Evolutionary conservation across 805 yeast genomes (phyloP).

Genomic region (Barnettozyma sp.): DNA sequence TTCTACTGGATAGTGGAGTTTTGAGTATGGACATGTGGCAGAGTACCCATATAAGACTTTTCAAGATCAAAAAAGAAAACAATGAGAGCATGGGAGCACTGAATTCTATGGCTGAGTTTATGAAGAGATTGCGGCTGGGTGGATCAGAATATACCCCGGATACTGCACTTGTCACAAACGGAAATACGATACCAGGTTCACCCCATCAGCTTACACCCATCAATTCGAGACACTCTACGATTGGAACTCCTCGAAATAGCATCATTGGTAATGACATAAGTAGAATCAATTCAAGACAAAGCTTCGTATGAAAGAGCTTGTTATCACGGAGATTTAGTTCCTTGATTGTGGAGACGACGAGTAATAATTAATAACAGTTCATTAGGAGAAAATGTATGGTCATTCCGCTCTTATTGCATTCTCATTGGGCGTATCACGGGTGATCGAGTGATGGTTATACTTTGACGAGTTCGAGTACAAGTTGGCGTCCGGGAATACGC

Average conservation of each 20-base stretch:
- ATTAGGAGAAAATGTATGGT: too few relatives aligned
- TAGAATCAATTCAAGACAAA: constrained; percentile 13
- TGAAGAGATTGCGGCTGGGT: constrained; percentile 31
- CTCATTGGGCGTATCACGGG: too few relatives aligned
- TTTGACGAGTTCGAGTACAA: constrained; percentile 37
- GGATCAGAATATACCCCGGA: constrained; percentile 22
- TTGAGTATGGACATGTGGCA: constrained; percentile 20
- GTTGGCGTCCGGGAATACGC: constrained; percentile 49
- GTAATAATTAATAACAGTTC: too few relatives aligned
- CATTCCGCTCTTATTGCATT: too few relatives aligned
- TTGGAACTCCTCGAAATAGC: constrained; percentile 24
- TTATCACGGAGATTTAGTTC: too few relatives aligned
- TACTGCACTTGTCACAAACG: constrained; percentile 8
- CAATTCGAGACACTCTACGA: constrained; percentile 22
- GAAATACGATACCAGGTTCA: constrained; percentile 15
- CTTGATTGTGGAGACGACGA: too few relatives aligned
- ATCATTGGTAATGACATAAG: constrained; percentile 15
- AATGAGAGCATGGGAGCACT: constrained; percentile 35
- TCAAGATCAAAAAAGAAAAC: constrained; percentile 30
- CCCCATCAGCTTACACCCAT: constrained; percentile 25
- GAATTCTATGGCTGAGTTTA: constrained; percentile 33
- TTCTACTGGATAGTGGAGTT: constrained; percentile 17
- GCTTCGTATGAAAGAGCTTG: constrained; percentile 17
- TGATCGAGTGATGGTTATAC: too few relatives aligned
- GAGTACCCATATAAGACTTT: constrained; percentile 16